Evolutionary conservation across 1,284 basidiomycete species (phyloP).

Genomic region (Grifola frondosa): DNA sequence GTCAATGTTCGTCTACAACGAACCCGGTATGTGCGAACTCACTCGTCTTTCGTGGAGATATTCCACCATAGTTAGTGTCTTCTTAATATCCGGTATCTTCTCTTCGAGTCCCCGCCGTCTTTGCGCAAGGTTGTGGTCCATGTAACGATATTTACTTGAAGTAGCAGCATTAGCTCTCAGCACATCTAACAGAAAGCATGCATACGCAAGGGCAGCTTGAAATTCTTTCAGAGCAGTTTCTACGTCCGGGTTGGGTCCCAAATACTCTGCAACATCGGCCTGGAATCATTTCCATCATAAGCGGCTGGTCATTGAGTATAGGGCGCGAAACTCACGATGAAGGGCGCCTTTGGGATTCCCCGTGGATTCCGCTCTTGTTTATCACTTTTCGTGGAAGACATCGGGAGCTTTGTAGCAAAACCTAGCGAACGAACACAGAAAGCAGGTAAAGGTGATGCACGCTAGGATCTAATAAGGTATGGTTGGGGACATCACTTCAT

Average conservation of each 20-base stretch:
- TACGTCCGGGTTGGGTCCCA: conserved; percentile 78
- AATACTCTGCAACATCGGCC: conserved; percentile 84
- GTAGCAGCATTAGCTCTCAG: conserved; percentile 9
- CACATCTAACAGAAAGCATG: conserved; percentile 8
- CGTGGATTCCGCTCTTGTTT: conserved; percentile 76
- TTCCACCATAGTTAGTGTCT: conserved; percentile 90
- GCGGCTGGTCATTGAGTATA: neutral
- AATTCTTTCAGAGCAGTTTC: conserved; percentile 82
- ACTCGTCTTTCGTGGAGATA: conserved; percentile 75
- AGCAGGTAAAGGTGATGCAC: neutral
- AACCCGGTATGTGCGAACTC: conserved; percentile 25
- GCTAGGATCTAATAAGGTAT: no score
- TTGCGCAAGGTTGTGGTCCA: conserved; percentile 88
- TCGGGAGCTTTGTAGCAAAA: neutral
- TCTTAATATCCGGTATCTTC: conserved; percentile 96
- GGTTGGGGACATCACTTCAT: no score
- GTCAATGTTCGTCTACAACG: neutral
- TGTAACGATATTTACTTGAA: conserved; percentile 94
- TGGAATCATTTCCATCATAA: conserved; percentile 30
- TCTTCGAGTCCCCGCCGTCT: conserved; percentile 81
- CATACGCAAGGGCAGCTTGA: conserved; percentile 92
- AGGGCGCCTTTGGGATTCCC: conserved; percentile 93
- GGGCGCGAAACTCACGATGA: conserved; percentile 68
- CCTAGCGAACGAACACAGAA: neutral
- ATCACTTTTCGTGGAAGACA: conserved; percentile 15